A percentile compares a stretch with the other conserved stretches of the same genome.
phyloP scores from a whole-genome alignment of 192 early-diverging fungal species.

The Cladochytrium replicatum region DNA sequence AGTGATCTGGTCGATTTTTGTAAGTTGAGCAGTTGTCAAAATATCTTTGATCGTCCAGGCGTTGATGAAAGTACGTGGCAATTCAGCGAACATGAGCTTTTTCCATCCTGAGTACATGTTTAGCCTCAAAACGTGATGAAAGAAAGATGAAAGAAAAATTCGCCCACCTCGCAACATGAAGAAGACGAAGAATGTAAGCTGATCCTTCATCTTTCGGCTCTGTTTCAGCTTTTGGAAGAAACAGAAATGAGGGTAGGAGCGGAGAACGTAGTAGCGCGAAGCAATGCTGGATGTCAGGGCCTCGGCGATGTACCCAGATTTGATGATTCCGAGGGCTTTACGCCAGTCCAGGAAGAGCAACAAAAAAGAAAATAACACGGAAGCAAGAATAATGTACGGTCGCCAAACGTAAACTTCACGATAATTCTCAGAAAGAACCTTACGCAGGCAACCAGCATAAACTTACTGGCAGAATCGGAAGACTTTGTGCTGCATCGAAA shows the following conservation, averaged over 20 bases:
- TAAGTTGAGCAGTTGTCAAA: too few relatives aligned
- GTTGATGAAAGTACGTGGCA: constrained; percentile 67
- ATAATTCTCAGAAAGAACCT: too few relatives aligned
- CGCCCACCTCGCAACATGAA: constrained; percentile 67
- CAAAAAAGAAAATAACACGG: constrained; percentile 57
- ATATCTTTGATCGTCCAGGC: constrained; percentile 21
- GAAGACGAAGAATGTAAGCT: constrained; percentile 75
- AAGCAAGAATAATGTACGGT: constrained; percentile 39
- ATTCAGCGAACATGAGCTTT: constrained; percentile 69
- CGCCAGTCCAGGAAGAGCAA: constrained; percentile 58
- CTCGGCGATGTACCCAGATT: constrained; percentile 64
- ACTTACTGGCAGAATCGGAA: too few relatives aligned
- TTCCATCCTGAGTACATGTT: constrained; percentile 58
- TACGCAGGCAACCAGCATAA: too few relatives aligned
- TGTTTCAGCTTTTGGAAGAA: constrained; percentile 65
- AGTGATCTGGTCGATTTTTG: too few relatives aligned
- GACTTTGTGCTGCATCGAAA: too few relatives aligned
- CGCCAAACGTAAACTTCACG: too few relatives aligned
- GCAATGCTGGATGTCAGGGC: constrained; percentile 64
- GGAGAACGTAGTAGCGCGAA: constrained; percentile 65
- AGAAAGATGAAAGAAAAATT: background rate
- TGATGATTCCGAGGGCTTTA: constrained; percentile 54
- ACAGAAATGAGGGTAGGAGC: constrained; percentile 71
- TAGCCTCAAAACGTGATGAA: background rate
- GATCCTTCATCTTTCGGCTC: constrained; percentile 51